A percentile compares a stretch with the other conserved stretches of the same genome.
Conservation (phyloP, 257 asterid species). For the Solanum chilense region DNA sequence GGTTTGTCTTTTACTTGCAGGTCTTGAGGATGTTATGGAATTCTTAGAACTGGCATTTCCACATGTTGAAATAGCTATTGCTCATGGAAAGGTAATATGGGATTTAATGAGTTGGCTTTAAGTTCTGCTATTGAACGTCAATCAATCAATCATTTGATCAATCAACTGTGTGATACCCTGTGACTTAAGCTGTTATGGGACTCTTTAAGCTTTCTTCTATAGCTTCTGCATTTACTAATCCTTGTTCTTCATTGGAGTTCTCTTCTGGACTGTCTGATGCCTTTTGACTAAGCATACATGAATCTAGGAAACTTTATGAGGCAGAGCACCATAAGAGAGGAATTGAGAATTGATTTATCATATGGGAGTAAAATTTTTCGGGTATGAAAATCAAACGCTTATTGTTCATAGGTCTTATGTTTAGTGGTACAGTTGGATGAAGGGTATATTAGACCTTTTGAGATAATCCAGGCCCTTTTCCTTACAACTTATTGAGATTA, state of each 20-base stretch:
- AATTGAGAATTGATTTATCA: not conserved
- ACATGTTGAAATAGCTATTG: conserved; percentile 74
- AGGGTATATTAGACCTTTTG: not conserved
- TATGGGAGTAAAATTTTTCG: not conserved
- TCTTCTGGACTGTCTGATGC: not conserved
- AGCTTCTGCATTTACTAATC: not conserved
- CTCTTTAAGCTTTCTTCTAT: not conserved
- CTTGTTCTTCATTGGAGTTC: not conserved
- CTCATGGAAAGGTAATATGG: conserved; percentile 87
- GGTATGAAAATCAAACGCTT: not conserved
- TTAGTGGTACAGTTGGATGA: not conserved
- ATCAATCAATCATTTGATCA: not conserved
- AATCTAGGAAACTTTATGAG: not conserved
- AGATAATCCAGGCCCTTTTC: not conserved
- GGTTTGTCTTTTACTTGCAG: conserved; percentile 31
- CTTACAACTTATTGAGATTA: not conserved
- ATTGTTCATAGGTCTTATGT: not conserved
- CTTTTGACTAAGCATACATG: not conserved
- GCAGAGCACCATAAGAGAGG: not conserved
- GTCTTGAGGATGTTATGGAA: conserved; percentile 90
- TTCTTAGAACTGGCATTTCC: conserved; percentile 64
- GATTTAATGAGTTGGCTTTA: not conserved
- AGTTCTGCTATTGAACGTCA: not conserved
- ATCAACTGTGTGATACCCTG: not conserved
- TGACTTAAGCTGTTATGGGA: not conserved